Evolutionary conservation across 768 basidiomycete species (phyloP), one percentile per base, ranked within the genome.

Genomic region (Termitomyces sp.): DNA sequence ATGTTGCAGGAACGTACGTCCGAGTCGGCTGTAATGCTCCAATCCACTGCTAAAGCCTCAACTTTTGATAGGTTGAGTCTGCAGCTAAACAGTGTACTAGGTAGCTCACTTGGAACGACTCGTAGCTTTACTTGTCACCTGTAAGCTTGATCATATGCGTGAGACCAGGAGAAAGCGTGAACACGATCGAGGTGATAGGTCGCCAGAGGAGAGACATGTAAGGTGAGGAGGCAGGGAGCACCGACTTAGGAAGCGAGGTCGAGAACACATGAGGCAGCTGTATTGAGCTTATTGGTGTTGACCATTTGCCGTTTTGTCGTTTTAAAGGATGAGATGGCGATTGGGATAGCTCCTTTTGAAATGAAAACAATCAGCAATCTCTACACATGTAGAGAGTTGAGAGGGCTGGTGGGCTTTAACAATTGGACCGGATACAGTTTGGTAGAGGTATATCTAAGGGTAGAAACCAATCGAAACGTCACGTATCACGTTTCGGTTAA

Each of bases 131-230:
- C 9, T 54, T 51, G 14, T 61, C 47, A 3, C 20, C 18, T 16
- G 46, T 60, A 31, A 53, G 44, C 26, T 12, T n/a, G 37, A 57
- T 29, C 10, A 56, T 52, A 20, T 34, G 24, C 36, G 46, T 48
- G 12, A 61, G 56, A 61, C 56, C 59, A 61, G 6, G 52, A 41
- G 34, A 58, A 61, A n/a, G 56, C 59, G 22, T 57, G 52, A 56
- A 57, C 13, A 50, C 39, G 18, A 61, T 57, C 1, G 42, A 46
- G 9, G 41, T 26, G 20, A 57, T 54, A 14, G 42, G 51, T 2
- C n/a, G 48, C n/a, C 12, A 47, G 46, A 12, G 46, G 34, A 29
- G 46, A 13, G 6, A 61, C 52, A 22, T 61, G 46, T 20, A 24
- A 18, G 5, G 31, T 20, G 12, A 53, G 29, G 8, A 27, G 20